A percentile compares a stretch with the other conserved stretches of the same genome.
Conservation (phyloP, 106 monocot genomes). For the Dioscorea dumetorum region DNA sequence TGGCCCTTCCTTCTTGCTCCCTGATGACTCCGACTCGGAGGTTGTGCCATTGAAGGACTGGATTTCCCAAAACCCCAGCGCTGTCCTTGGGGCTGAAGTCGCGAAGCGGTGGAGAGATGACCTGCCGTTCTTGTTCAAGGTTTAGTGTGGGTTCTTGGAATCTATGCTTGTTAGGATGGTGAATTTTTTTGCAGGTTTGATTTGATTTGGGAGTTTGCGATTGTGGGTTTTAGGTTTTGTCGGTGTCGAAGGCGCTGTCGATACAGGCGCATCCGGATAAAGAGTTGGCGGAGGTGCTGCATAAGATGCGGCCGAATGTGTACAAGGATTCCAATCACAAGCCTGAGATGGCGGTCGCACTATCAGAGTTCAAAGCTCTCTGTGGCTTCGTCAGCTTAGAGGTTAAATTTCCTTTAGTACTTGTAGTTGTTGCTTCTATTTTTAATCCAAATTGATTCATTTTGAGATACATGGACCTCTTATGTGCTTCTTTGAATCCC, state of each 20-base stretch:
- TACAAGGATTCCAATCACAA: slow-evolving; percentile 93
- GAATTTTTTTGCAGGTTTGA: neutral
- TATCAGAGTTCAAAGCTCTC: slow-evolving; percentile 78
- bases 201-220: neutral
- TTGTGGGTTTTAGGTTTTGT: slow-evolving; percentile 46
- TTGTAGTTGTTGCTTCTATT: too few species aligned
- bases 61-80: slow-evolving; percentile 47
- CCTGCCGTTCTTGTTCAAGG: slow-evolving; percentile 94
- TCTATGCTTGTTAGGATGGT: neutral
- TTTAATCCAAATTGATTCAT: too few species aligned
- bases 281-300: slow-evolving; percentile 56
- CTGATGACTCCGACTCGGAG: neutral
- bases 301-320: slow-evolving; percentile 45
- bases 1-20: slow-evolving; percentile 54
- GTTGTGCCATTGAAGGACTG: slow-evolving; percentile 36
- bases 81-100: slow-evolving; percentile 50
- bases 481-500: too few species aligned
- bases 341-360: slow-evolving; percentile 93
- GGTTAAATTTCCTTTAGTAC: slow-evolving; percentile 19
- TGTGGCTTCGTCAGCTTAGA: slow-evolving; percentile 67
- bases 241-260: slow-evolving; percentile 82
- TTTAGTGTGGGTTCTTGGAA: neutral
- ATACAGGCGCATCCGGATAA: slow-evolving; percentile 97
- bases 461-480: too few species aligned
- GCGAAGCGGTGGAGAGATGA: slow-evolving; percentile 57